A percentile compares a stretch with the other conserved stretches of the same genome.
These are phyloP conservation scores for Parachlorella kessleri DNA, from an alignment of 139 green algal species.

Conservation along the genomic window DNA sequence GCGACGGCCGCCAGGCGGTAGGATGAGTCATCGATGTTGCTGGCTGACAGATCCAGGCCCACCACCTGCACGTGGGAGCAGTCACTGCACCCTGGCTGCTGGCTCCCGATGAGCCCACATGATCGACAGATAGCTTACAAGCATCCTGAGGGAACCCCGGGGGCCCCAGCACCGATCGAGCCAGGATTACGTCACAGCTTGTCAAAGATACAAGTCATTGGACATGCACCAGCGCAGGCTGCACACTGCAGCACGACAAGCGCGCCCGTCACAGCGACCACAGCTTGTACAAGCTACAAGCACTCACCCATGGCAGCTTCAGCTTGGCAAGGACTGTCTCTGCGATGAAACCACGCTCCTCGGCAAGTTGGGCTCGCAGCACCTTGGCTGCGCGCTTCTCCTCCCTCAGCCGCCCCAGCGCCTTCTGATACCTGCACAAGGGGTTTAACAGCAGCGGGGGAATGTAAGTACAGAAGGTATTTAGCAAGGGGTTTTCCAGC, in stretches of 20 bases:
- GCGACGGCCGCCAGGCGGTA: slow-evolving; percentile 58
- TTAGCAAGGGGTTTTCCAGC: too few relatives aligned
- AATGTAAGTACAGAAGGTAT: too few relatives aligned
- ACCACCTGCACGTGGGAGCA: too few relatives aligned
- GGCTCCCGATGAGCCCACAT: too few relatives aligned
- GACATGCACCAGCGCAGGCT: too few relatives aligned
- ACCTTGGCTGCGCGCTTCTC: slow-evolving; percentile 42
- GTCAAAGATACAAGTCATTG: too few relatives aligned
- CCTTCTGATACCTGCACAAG: slow-evolving; percentile 38
- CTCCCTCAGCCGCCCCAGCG: slow-evolving; percentile 37
- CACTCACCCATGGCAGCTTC: background rate
- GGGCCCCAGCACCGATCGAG: too few relatives aligned
- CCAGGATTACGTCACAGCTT: too few relatives aligned
- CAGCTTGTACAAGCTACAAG: background rate
- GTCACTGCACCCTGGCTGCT: too few relatives aligned
- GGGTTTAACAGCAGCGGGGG: background rate
- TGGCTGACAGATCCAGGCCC: slow-evolving; percentile 57
- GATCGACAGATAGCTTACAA: too few relatives aligned
- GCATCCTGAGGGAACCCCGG: too few relatives aligned
- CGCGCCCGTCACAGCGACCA: too few relatives aligned
- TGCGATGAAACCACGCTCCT: slow-evolving; percentile 20
- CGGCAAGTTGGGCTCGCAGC: slow-evolving; percentile 33
- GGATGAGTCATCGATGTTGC: slow-evolving; percentile 27
- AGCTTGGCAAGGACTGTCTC: slow-evolving; percentile 7
- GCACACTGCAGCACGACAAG: background rate